phyloP scores from a whole-genome alignment of 805 yeast species.

The Kluyveromyces lactis region DNA sequence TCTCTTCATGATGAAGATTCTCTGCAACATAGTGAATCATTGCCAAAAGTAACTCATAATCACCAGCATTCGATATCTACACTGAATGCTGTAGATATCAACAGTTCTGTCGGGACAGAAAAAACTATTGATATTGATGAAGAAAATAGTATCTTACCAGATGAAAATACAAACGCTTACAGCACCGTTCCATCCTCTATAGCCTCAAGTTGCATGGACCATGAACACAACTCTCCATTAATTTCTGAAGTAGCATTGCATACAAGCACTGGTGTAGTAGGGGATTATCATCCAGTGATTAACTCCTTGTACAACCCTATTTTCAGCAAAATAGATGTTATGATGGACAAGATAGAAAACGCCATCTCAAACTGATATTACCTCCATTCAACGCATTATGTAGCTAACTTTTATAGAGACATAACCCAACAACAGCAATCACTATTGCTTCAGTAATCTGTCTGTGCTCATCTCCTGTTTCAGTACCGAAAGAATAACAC shows the following conservation, averaged over 20 bases:
- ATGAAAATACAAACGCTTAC: neutral
- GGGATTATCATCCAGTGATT: slow-evolving; percentile 36
- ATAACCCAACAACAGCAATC: too few relatives aligned
- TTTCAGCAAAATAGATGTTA: slow-evolving; percentile 37
- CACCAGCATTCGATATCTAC: neutral
- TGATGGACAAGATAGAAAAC: slow-evolving; percentile 20
- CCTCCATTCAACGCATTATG: too few relatives aligned
- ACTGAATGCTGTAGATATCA: neutral
- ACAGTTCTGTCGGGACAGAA: neutral
- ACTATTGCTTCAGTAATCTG: too few relatives aligned
- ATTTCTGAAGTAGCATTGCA: slow-evolving; percentile 22
- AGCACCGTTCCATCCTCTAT: slow-evolving; percentile 13
- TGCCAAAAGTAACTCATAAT: neutral
- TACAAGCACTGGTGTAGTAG: slow-evolving; percentile 8
- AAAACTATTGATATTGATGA: neutral
- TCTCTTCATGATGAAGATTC: neutral
- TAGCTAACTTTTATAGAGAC: too few relatives aligned
- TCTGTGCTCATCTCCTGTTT: neutral
- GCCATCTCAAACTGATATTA: slow-evolving; percentile 1
- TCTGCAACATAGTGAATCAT: neutral
- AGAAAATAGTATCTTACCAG: neutral
- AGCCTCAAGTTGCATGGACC: slow-evolving; percentile 20
- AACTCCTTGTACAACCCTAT: slow-evolving; percentile 52
- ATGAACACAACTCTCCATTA: slow-evolving; percentile 18
- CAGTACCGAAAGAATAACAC: too few relatives aligned